Evolutionary conservation across 257 asterid species (phyloP), one percentile per base, ranked within the genome.

Genomic region (Ligustrum vulgare): DNA sequence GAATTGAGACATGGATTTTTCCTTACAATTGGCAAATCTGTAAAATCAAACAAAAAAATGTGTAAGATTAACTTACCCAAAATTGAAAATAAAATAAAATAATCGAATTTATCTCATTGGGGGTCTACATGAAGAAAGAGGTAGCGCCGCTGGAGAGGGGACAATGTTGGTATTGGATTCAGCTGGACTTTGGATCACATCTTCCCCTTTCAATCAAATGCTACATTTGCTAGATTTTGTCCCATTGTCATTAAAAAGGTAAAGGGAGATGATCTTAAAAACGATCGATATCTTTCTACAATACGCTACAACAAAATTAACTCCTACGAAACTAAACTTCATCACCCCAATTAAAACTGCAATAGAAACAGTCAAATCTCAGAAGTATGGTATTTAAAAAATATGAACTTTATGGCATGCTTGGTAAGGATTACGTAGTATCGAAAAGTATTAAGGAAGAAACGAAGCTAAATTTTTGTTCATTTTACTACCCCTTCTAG

Each of bases 1-100:
- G 76, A 90, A 90, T 31, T 92, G 80, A 62, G 91, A 81, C 11
- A 90, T 12, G 96, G 89, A 41, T 80, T 82, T 63, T 87, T 85
- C 80, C 96, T 83, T 0, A 91, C 91, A 39, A 90, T 87, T 1
- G 96, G 96, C 34, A 90, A 80, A 80, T 85, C 96, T 84, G 83
- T 49, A 80, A 23, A 41, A 23, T 1, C 31, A 67, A 67, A 33
- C 12, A n/a, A 76, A 20, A 16, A 49, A 16, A 49, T 18, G 6
- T 4, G 18, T 49, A 15, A 75, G 34, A 12, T 43, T 36, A 25
- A 69, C 13, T n/a, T 16, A 20, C 31, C 8, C 36, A 58, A 11
- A 37, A 15, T 23, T 9, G 7, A 31, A 28, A 28, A 43, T 3
- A 33, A 32, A 36, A 10, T n/a, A n/a, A n/a, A n/a, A 12, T 8